phyloP scores from a whole-genome alignment of 1,284 basidiomycete genomes.

The Wolfiporia cocos region DNA sequence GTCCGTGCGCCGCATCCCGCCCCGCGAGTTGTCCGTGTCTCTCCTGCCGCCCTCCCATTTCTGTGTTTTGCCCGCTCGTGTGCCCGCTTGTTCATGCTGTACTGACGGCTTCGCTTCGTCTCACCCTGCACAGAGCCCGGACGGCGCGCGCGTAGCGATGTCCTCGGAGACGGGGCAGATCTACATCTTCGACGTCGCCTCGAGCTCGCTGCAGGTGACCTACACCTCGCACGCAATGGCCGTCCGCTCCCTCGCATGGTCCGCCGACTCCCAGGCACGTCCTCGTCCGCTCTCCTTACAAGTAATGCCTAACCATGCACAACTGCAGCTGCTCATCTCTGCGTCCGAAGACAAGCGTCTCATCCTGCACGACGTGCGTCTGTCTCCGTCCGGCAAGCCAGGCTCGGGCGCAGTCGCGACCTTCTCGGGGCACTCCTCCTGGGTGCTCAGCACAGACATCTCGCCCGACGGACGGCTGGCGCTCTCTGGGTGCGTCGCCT shows the following conservation, averaged over 20 bases:
- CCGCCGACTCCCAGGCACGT: constrained; percentile 62
- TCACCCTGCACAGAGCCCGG: constrained; percentile 71
- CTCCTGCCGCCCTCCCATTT: no score
- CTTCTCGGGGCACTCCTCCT: constrained; percentile 78
- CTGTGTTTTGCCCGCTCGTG: no score
- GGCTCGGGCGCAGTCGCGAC: constrained; percentile 77
- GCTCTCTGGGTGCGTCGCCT: constrained; percentile 67
- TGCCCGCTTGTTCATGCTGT: background rate
- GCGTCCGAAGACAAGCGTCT: constrained; percentile 87
- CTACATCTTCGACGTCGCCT: constrained; percentile 72
- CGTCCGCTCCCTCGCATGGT: constrained; percentile 81
- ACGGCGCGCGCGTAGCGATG: constrained; percentile 73
- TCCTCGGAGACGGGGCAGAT: constrained; percentile 80
- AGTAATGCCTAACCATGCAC: no score
- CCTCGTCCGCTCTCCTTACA: background rate
- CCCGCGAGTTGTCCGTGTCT: constrained; percentile 6
- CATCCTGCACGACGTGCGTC: constrained; percentile 78
- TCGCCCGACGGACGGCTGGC: constrained; percentile 74
- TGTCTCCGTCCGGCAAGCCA: constrained; percentile 44
- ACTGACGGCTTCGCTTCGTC: no score
- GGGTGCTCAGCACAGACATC: constrained; percentile 78
- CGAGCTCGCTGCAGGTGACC: constrained; percentile 54
- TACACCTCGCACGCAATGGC: constrained; percentile 84
- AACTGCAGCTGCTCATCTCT: constrained; percentile 64
- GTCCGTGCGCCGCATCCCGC: constrained; percentile 5